Evolutionary conservation across 1,284 basidiomycete genomes (phyloP).

Genomic region (Rhodotorula sp.): DNA sequence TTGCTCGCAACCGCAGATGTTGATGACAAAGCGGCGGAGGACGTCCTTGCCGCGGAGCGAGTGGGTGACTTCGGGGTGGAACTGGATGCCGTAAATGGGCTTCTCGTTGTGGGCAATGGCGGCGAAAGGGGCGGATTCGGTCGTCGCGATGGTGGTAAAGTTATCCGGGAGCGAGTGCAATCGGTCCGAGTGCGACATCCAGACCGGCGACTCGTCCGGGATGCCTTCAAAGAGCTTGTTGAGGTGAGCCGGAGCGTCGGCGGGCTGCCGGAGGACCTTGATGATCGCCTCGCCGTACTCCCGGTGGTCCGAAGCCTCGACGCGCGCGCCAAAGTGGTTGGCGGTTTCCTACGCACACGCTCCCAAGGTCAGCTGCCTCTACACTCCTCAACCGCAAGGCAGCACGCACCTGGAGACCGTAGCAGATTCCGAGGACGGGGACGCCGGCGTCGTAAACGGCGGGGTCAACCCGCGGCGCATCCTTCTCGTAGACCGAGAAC

Average conservation of each 20-base stretch:
- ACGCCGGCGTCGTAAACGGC: conserved; percentile 84
- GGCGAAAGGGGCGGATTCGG: conserved; percentile 84
- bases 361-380: no score
- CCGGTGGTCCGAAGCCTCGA: conserved; percentile 83
- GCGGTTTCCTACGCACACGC: conserved; percentile 73
- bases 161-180: conserved; percentile 75
- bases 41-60: conserved; percentile 86
- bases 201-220: conserved; percentile 82
- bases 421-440: conserved; percentile 95
- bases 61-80: conserved; percentile 99
- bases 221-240: conserved; percentile 84
- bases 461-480: conserved; percentile 91
- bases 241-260: conserved; percentile 56
- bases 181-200: conserved; percentile 99
- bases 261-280: conserved; percentile 68
- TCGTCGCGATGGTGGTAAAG: conserved; percentile 87
- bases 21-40: conserved; percentile 80
- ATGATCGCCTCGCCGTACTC: conserved; percentile 94
- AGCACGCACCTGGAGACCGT: conserved; percentile 80
- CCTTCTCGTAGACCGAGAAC: conserved; percentile 93
- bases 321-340: conserved; percentile 75
- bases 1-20: conserved; percentile 76
- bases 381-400: no score
- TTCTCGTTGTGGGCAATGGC: conserved; percentile 89
- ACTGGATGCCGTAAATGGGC: conserved; percentile 95